Conservation (phyloP, 305 asterid genomes). For the Rubia occidens region DNA sequence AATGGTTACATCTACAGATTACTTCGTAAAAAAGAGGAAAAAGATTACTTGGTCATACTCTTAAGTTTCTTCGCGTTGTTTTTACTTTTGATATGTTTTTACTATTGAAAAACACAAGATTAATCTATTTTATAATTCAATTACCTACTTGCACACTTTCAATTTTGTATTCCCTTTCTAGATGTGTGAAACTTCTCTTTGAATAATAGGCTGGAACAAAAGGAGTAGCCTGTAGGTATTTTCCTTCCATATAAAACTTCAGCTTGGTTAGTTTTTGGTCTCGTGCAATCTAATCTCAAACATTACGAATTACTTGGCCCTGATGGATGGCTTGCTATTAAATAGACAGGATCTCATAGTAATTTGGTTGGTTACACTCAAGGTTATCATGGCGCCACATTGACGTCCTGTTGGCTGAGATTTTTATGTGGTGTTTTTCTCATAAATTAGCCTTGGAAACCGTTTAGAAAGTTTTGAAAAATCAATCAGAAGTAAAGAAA, state of each 20-base stretch:
- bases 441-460: background rate
- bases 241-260: slow-evolving; percentile 1
- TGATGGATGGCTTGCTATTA: background rate
- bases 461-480: background rate
- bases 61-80: background rate
- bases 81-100: background rate
- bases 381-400: too few relatives aligned
- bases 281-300: background rate
- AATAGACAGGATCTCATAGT: background rate
- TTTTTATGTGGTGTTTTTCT: background rate
- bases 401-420: background rate
- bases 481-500: background rate
- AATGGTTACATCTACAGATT: slow-evolving; percentile 18
- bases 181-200: background rate
- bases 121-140: background rate
- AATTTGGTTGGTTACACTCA: background rate
- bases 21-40: background rate
- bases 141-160: background rate
- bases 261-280: slow-evolving; percentile 1
- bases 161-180: background rate
- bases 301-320: background rate
- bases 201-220: background rate
- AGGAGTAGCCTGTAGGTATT: background rate
- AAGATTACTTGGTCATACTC: background rate
- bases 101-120: background rate